phyloP scores from a whole-genome alignment of 2,329 filamentous ascomycete species.

The Ascochyta pisi region DNA sequence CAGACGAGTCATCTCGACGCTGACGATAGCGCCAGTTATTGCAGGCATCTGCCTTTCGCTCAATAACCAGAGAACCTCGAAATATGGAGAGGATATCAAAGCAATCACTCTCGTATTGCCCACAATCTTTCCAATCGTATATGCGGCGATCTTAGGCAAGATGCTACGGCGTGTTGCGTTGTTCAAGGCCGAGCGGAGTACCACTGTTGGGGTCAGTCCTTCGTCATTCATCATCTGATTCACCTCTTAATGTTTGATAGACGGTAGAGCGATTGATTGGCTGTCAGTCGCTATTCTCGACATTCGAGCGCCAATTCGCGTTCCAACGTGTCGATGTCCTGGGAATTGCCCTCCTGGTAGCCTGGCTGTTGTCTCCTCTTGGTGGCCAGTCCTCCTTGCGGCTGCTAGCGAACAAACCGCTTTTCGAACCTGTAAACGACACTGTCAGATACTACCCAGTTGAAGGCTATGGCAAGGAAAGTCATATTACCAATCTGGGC shows the following conservation, averaged over 20 bases:
- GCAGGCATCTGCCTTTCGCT: constrained; percentile 6
- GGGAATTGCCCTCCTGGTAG: not conserved
- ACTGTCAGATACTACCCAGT: not conserved
- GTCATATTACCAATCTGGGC: not conserved
- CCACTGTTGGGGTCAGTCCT: constrained; percentile 9
- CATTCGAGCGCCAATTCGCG: constrained; percentile 16
- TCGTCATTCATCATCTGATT: not conserved
- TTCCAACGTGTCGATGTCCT: constrained; percentile 11
- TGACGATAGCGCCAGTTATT: constrained; percentile 1
- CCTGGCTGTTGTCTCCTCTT: not conserved
- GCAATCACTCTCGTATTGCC: constrained; percentile 14
- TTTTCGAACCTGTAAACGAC: not conserved
- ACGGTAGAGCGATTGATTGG: constrained; percentile 19
- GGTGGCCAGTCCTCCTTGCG: not conserved
- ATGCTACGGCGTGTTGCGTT: constrained; percentile 15
- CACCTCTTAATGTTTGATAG: not conserved
- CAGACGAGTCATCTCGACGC: too few species aligned
- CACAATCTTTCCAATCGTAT: constrained; percentile 21
- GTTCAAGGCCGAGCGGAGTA: constrained; percentile 2
- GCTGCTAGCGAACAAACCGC: not conserved
- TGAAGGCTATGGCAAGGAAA: not conserved
- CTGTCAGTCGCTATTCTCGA: constrained; percentile 19
- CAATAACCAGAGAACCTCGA: constrained; percentile 1
- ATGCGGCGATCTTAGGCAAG: constrained; percentile 19
- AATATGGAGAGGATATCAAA: constrained; percentile 15